These are phyloP conservation scores for Pholiota molesta DNA, from an alignment of 768 basidiomycete genomes.

Conservation along the genomic window DNA sequence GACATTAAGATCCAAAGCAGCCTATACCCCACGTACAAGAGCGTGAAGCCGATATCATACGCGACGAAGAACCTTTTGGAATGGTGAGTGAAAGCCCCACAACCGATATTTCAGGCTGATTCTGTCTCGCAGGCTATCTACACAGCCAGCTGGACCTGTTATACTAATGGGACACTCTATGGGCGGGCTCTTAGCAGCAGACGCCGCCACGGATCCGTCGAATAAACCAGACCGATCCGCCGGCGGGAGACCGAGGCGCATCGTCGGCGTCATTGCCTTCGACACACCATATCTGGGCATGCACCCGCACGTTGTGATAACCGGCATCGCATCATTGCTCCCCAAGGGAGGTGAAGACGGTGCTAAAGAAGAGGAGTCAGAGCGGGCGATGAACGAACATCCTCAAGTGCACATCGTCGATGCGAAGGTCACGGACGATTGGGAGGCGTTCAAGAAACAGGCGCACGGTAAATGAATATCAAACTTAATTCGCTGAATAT, in stretches of 20 bases:
- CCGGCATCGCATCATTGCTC: constrained; percentile 57
- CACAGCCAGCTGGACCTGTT: constrained; percentile 57
- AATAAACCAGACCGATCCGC: constrained; percentile 28
- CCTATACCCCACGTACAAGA: constrained; percentile 65
- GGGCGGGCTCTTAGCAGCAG: constrained; percentile 62
- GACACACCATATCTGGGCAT: constrained; percentile 63
- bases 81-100: constrained; percentile 40
- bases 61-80: constrained; percentile 56
- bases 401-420: constrained; percentile 47
- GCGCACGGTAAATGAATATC: constrained; percentile 26
- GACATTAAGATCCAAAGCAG: constrained; percentile 46
- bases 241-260: constrained; percentile 39
- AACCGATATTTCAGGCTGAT: neutral
- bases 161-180: constrained; percentile 62
- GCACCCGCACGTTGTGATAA: constrained; percentile 64
- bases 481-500: neutral
- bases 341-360: constrained; percentile 36
- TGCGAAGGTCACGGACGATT: constrained; percentile 48
- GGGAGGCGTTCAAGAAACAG: constrained; percentile 47
- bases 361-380: constrained; percentile 31
- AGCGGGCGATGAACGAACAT: constrained; percentile 46
- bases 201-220: constrained; percentile 49
- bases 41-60: constrained; percentile 50
- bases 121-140: constrained; percentile 44
- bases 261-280: constrained; percentile 58